phyloP scores from a whole-genome alignment of 495 filamentous ascomycete species.

The Penicillium robsamsonii region DNA sequence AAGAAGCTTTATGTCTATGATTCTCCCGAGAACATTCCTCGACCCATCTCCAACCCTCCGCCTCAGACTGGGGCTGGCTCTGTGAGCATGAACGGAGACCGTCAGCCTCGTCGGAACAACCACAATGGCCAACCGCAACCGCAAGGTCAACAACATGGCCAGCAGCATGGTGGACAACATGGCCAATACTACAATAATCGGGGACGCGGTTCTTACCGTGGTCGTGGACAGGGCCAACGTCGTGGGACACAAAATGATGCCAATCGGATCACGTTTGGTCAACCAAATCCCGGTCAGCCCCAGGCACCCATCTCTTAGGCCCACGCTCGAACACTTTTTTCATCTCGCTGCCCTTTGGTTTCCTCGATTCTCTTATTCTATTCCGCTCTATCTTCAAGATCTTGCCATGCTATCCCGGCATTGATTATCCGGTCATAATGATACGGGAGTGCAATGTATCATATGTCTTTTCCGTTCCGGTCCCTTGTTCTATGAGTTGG shows the following conservation, averaged over 20 bases:
- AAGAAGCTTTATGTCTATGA: slow-evolving; percentile 99
- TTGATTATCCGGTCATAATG: slow-evolving; percentile 24
- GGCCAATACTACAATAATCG: slow-evolving; percentile 39
- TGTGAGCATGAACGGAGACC: slow-evolving; percentile 30
- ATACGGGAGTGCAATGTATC: slow-evolving; percentile 33
- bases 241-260: slow-evolving; percentile 37
- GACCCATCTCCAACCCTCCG: slow-evolving; percentile 59
- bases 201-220: slow-evolving; percentile 43
- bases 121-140: slow-evolving; percentile 27
- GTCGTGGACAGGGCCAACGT: slow-evolving; percentile 46
- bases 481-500: slow-evolving; percentile 13
- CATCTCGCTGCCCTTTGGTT: slow-evolving; percentile 2
- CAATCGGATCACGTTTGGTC: slow-evolving; percentile 29
- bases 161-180: slow-evolving; percentile 6
- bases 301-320: slow-evolving; percentile 33
- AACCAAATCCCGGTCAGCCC: slow-evolving; percentile 33
- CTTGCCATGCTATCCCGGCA: background rate
- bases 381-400: background rate
- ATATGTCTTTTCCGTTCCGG: slow-evolving; percentile 26
- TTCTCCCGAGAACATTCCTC: slow-evolving; percentile 88
- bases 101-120: slow-evolving; percentile 39
- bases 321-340: background rate
- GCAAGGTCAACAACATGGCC: slow-evolving; percentile 14
- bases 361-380: slow-evolving; percentile 8
- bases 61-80: slow-evolving; percentile 26